Base-by-base conservation (phyloP, 2,329 filamentous ascomycete genomes). In the Claviceps pusilla region DNA sequence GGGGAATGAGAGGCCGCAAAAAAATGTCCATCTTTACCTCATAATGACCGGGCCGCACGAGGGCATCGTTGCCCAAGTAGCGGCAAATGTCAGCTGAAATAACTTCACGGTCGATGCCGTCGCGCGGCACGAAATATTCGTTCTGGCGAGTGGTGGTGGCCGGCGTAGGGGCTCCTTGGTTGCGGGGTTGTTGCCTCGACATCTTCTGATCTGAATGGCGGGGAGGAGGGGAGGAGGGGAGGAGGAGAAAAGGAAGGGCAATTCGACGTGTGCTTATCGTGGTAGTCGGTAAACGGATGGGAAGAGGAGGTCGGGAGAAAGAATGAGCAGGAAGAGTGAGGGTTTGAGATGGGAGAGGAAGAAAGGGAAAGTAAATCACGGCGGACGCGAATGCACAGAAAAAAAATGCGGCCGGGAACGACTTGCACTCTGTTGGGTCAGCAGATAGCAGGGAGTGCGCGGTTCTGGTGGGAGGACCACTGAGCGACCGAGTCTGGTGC, bases 1-100 rank as follows among this genome's bases (percentile, higher is more conserved):
- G 19, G 19, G 19, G 19, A 19, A 19, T 19, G 19, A 19, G 19
- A 19, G 19, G 19, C 19, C 19, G 19, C 19, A 11, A 28, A 10
- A 46, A 52, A n/a, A 14, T 39, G 6, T 14, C 28, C 24, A 11
- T 51, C 51, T 61, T 63, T 77, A 88, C 84, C 77, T 86, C 80
- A 69, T 86, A 84, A 62, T 78, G 80, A 63, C 83, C 84, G 56
- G 85, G 86, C 65, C 83, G 83, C 65, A 88, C 86, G 63, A 87
- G 77, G 61, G 86, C 86, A 74, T 90, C 86, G 68, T 88, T 88
- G 64, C 86, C 86, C 61, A 90, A 77, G 68, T 89, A 90, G 66
- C 86, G 84, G 73, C 86, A 89, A 60, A 90, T 88, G 68, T 90
- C 86, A 66, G 85, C 83, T 59, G 87, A 87, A 70, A 90, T 89